Evolutionary conservation across 192 early-diverging fungal species (phyloP), one percentile per base, ranked within the genome.

Genomic region (Spizellomyces sp.): DNA sequence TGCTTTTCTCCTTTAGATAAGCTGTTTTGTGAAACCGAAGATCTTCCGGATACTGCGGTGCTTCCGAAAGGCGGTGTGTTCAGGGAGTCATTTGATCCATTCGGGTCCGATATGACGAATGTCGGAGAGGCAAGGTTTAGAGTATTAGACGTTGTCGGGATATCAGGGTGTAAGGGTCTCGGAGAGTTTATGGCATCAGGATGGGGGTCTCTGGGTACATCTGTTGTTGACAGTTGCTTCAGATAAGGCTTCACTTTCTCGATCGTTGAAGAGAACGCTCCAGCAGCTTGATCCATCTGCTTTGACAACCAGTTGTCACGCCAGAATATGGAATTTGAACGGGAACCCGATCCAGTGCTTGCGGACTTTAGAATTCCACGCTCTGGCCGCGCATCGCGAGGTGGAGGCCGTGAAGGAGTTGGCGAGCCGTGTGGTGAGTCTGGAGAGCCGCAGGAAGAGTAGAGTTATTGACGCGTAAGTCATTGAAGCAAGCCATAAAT

Each of bases 341-440:
- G 27, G 27, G 27, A 36, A 3, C 27, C 27, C 27, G 27, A 36
- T 36, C 27, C 27, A 36, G 27, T 36, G 3, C 27, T 36, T 36
- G 27, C 27, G 27, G 27, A 55, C 45, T 77, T 77, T 8, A 77
- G 45, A 14, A 77, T 77, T 4, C 70, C 62, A 8, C 66, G 48
- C 41, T 67, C n/a, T 59, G 71, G 71, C 9, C 69, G 12, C 43
- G 50, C 50, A 41, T 48, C 64, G 7, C 66, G 68, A 6, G 71
- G 70, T 54, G 71, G 71, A 5, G 70, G 71, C 5, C 71, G 48
- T 17, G 64, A 71, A 45, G 71, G 71, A 27, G 71, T 73, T 74
- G 71, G 71, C 4, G 71, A 73, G 14, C 14, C 15, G 48, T 22
- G 44, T 7, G 71, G 71, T 10, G 71, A 73, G 47, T 73, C 71